A percentile compares a stretch with the other conserved stretches of the same genome.
phyloP scores from a whole-genome alignment of 768 basidiomycete genomes.

The Thelephora aurantiotincta region DNA sequence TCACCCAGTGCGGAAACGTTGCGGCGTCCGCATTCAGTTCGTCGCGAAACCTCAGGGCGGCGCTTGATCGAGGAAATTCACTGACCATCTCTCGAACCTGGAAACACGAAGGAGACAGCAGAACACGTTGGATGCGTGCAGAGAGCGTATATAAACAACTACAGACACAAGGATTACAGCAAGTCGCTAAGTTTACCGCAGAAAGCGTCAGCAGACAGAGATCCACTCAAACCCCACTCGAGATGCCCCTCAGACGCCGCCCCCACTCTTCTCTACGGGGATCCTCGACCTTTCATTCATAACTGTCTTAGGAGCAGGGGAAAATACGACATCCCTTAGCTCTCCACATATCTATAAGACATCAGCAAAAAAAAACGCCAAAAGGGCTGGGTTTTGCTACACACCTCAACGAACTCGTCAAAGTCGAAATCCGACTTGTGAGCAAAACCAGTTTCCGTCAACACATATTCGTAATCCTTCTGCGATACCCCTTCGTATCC shows the following conservation, averaged over 20 bases:
- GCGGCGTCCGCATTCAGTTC: not conserved
- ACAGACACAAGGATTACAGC: not conserved
- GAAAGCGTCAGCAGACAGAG: not conserved
- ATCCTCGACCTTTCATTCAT: constrained; percentile 28
- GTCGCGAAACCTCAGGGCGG: not conserved
- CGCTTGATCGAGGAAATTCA: not conserved
- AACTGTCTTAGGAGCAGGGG: constrained; percentile 18
- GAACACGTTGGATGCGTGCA: too few species aligned
- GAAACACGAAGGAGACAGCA: too few species aligned
- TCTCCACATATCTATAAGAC: constrained; percentile 50
- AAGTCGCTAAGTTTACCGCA: not conserved
- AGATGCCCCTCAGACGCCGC: constrained; percentile 24
- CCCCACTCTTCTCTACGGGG: constrained; percentile 41
- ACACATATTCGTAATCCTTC: constrained; percentile 61
- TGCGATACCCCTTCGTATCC: constrained; percentile 47
- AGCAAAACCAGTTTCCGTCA: constrained; percentile 61
- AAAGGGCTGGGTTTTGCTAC: constrained; percentile 12
- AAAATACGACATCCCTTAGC: constrained; percentile 51
- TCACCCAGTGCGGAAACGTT: not conserved
- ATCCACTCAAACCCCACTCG: not conserved
- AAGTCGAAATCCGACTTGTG: constrained; percentile 45
- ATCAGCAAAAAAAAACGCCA: not conserved
- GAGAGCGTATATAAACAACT: not conserved
- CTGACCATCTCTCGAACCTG: too few species aligned
- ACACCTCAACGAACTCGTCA: constrained; percentile 81